Evolutionary conservation across 148 eudicot species (phyloP).

Genomic region (Cornus kousa): DNA sequence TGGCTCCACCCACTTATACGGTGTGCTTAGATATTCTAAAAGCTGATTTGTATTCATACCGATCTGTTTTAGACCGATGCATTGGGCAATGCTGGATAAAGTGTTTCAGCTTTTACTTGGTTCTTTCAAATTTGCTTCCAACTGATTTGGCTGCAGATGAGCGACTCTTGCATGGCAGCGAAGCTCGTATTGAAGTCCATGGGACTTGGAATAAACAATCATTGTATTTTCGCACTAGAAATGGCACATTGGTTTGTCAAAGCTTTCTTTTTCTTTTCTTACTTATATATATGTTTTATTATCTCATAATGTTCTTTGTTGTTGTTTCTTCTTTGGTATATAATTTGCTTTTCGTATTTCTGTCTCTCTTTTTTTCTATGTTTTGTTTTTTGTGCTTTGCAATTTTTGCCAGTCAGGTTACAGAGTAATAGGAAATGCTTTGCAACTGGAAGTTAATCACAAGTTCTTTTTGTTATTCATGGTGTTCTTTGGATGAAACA

Average conservation of each 20-base stretch:
- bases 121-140: conserved; percentile 47
- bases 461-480: not conserved
- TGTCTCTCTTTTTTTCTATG: not conserved
- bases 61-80: conserved; percentile 30
- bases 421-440: not conserved
- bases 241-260: conserved; percentile 48
- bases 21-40: conserved; percentile 50
- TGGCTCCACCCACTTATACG: conserved; percentile 59
- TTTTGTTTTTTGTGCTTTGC: not conserved
- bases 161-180: conserved; percentile 59
- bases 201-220: conserved; percentile 42
- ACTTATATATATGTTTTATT: not conserved
- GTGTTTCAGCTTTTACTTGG: conserved; percentile 48
- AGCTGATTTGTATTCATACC: conserved; percentile 32
- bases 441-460: not conserved
- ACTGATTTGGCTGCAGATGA: conserved; percentile 38
- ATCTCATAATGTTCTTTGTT: not conserved
- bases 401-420: not conserved
- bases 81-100: conserved; percentile 38
- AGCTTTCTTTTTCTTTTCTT: not conserved
- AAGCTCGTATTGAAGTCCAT: conserved; percentile 51
- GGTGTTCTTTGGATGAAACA: not conserved
- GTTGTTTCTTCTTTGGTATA: not conserved
- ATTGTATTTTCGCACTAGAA: conserved; percentile 44
- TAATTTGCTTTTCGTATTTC: not conserved